Base-by-base conservation (phyloP, 345 rosid species). In the Populus tremula region DNA sequence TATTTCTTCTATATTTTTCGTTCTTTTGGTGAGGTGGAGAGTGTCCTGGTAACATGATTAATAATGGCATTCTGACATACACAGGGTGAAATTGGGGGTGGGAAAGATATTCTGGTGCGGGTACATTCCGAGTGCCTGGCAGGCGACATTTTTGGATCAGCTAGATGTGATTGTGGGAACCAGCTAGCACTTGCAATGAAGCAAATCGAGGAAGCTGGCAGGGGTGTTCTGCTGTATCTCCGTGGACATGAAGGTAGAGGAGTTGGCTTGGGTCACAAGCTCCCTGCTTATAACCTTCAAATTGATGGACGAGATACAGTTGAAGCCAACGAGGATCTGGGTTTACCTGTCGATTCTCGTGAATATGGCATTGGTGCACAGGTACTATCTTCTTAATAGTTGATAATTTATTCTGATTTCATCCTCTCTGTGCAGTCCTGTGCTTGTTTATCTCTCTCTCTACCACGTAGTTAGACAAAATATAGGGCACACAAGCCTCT, bases 231-330 rank as follows among this genome's bases (percentile, higher is more conserved):
- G 79, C 89, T 94, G 29, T 94, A 94, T 81, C 91, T 90, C 4
- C 87, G 94, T n/a, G 98, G 98, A 50, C 98, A 94, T 74, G 92
- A 94, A 87, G 98, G 98, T 77, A 88, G 98, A 81, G 97, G 96
- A 54, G 90, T 94, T 5, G 96, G 97, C 80, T 83, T 92, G 79
- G 96, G 98, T 67, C 98, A 94, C 84, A 91, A 91, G 86, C 94
- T 92, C 33, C 91, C 90, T 71, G 98, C 97, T 74, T 92, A 94
- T 82, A 92, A 91, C 87, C 82, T 92, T 25, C 97, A 94, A 80
- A 97, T 91, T 77, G 90, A 85, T 75, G 97, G 98, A 18, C 90
- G 91, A 1, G 97, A 94, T 77, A 91, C 97, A 0, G 97, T 92
- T 36, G 97, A 93, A 88, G 98, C 98, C 67, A 94, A 93, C 63